phyloP scores from a whole-genome alignment of 75 land plant species.

The Selaginella tamariscina region DNA sequence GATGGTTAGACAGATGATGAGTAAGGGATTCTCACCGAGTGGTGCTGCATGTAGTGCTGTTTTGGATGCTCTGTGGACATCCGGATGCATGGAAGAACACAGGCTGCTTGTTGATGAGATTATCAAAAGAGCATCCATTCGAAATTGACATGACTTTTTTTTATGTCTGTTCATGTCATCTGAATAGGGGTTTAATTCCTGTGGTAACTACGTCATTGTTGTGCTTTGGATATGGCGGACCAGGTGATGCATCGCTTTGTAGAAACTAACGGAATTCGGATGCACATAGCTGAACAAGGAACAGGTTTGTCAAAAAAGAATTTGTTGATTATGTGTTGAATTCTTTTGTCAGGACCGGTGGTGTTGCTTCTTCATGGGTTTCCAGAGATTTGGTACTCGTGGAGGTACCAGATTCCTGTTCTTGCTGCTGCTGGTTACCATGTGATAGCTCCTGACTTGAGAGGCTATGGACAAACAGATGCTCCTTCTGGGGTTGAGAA shows the following conservation, averaged over 20 bases:
- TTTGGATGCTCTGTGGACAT: neutral
- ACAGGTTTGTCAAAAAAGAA: neutral
- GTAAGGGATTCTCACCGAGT: neutral
- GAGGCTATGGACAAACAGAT: constrained; percentile 31
- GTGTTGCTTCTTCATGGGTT: constrained; percentile 30
- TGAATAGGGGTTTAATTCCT: no score
- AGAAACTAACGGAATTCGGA: constrained; percentile 6
- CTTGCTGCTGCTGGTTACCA: constrained; percentile 31
- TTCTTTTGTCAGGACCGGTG: neutral
- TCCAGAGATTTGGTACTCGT: constrained; percentile 33
- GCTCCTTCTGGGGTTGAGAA: constrained; percentile 14
- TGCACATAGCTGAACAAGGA: neutral
- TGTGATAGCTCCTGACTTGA: constrained; percentile 29
- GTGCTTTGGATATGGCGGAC: neutral
- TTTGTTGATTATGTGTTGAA: neutral
- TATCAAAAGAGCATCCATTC: no score
- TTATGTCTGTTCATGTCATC: no score
- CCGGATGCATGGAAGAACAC: neutral
- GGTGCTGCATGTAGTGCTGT: neutral
- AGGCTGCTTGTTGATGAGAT: no score
- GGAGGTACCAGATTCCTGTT: constrained; percentile 28
- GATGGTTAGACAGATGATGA: neutral
- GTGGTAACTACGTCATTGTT: no score
- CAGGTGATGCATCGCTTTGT: neutral
- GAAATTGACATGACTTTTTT: no score